These are phyloP conservation scores for Botrytis paeoniae DNA, from an alignment of 2,329 filamentous ascomycete genomes.

Conservation along the genomic window DNA sequence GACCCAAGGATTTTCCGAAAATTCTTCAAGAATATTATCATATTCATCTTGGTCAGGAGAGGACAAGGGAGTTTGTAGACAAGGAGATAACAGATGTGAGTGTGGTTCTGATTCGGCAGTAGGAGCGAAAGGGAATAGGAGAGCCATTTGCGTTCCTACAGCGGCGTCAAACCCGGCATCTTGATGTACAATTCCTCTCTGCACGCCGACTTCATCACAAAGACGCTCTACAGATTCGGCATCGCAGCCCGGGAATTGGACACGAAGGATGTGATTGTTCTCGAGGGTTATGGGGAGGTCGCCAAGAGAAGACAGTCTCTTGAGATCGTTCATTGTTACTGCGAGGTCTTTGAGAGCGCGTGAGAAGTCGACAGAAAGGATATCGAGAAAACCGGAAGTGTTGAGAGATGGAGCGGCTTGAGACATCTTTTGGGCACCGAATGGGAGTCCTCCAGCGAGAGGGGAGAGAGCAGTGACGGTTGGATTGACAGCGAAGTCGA, in stretches of 20 bases:
- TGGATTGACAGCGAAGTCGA: conserved; percentile 86
- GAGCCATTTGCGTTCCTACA: conserved; percentile 67
- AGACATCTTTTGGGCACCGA: conserved; percentile 36
- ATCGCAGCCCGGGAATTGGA: conserved; percentile 91
- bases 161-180: conserved; percentile 69
- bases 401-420: conserved; percentile 63
- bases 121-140: conserved; percentile 85
- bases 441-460: conserved; percentile 55
- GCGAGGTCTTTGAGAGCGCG: conserved; percentile 81
- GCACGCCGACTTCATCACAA: conserved; percentile 83
- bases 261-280: conserved; percentile 58
- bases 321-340: conserved; percentile 75
- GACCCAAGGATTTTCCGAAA: conserved; percentile 35
- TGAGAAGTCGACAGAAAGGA: conserved; percentile 84
- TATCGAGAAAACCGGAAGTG: conserved; percentile 78
- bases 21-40: conserved; percentile 26
- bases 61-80: conserved; percentile 15
- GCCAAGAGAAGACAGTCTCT: conserved; percentile 71
- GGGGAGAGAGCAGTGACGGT: conserved; percentile 85
- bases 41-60: conserved; percentile 36
- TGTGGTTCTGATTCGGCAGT: conserved; percentile 42
- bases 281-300: conserved; percentile 79
- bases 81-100: conserved; percentile 30
- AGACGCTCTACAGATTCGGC: conserved; percentile 75
- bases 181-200: conserved; percentile 73